Evolutionary conservation across 306 rosid species (phyloP), one percentile per base, ranked within the genome.

Genomic region (Luffa acutangula): DNA sequence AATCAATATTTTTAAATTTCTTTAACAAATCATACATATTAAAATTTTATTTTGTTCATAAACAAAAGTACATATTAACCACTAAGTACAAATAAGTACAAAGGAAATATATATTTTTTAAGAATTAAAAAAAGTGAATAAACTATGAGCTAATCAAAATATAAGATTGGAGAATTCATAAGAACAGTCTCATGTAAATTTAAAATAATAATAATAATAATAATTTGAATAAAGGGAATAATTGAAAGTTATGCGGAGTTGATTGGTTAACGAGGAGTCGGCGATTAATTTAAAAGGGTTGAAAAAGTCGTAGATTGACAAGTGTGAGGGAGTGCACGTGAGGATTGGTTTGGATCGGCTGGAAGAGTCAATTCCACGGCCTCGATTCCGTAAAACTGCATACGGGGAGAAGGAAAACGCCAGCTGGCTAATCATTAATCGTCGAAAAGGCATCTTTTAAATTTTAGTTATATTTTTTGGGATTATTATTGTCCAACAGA

Each of bases 361-460:
- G 54, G 75, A 71, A 31, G 37, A 21, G 77, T 72, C 77, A 72
- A 72, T 21, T 46, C 77, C 77, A 21, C 77, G 77, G 59, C 77
- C 58, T 72, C 77, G 77, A 72, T 20, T 71, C 12, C 77, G 42
- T 6, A 72, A 72, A 48, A 25, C 3, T 48, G 31, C n/a, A 25
- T 72, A 45, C 54, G 39, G 76, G 56, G n/a, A 46, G 76, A 71
- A 13, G 77, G 13, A 51, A 72, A 25, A 31, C 31, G 78, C 63
- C 78, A 74, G 78, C 78, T 74, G 78, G 78, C 41, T 36, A 74
- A 74, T 74, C 63, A 74, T 74, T 51, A 74, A 74, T 74, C 25
- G 78, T 34, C 62, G 15, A 74, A 74, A 74, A 74, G 60, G 78
- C 63, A 74, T 74, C 78, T 74, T 74, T 74, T 74, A 74, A 15